Evolutionary conservation across 768 basidiomycete species (phyloP).

Genomic region (Suillus variegatus): DNA sequence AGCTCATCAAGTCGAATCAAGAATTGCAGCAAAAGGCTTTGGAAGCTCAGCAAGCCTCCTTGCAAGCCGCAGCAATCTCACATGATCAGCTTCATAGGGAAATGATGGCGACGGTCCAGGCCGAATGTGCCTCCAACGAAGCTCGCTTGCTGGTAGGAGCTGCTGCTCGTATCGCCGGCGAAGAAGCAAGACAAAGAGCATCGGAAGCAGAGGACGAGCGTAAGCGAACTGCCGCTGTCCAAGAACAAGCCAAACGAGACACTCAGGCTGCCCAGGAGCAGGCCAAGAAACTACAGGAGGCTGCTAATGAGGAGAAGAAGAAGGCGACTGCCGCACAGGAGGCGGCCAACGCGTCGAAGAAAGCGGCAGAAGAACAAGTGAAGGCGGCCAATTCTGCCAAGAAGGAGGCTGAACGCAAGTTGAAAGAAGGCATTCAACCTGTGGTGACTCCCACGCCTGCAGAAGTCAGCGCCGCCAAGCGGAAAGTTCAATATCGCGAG

Average conservation of each 20-base stretch:
- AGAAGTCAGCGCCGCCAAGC: constrained; percentile 22
- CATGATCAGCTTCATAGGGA: background rate
- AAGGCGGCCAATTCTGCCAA: too few species aligned
- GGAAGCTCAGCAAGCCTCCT: background rate
- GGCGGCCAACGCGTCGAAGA: too few species aligned
- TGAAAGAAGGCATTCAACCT: constrained; percentile 29
- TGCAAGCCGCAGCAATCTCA: background rate
- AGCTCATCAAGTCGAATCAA: constrained; percentile 4
- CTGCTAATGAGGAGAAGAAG: too few species aligned
- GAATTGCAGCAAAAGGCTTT: background rate
- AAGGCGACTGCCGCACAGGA: background rate
- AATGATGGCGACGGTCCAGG: constrained; percentile 5
- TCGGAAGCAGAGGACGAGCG: constrained; percentile 13
- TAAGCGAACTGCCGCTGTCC: constrained; percentile 6
- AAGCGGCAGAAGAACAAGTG: too few species aligned
- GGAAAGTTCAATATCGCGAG: constrained; percentile 22
- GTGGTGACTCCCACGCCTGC: constrained; percentile 21
- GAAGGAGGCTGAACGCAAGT: constrained; percentile 17
- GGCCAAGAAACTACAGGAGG: too few species aligned
- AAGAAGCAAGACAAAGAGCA: background rate
- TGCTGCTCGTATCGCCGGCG: constrained; percentile 9
- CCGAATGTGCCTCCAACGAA: constrained; percentile 2
- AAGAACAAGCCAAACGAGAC: constrained; percentile 12
- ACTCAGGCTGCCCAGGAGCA: background rate
- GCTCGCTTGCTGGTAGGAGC: constrained; percentile 9